phyloP scores from a whole-genome alignment of 1,139 yeast genomes.

The Suhomyces wounanorum region DNA sequence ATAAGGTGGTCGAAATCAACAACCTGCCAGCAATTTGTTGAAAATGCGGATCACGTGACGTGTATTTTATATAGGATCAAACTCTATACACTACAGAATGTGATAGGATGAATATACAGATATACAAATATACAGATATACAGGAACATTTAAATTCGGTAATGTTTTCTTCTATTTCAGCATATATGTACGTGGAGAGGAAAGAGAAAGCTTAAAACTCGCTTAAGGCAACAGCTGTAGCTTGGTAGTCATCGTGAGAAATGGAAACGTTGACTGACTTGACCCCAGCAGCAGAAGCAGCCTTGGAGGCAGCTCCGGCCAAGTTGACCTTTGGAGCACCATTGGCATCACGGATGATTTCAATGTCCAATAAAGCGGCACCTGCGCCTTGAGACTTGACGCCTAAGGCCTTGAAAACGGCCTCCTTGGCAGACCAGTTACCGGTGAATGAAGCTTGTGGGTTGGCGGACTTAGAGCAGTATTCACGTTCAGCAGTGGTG shows the following conservation, averaged over 20 bases:
- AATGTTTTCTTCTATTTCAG: too few species aligned
- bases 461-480: conserved; percentile 71
- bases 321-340: conserved; percentile 85
- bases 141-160: too few species aligned
- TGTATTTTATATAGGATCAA: too few species aligned
- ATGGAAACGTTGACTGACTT: conserved; percentile 79
- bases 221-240: conserved; percentile 95
- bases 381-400: conserved; percentile 93
- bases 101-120: too few species aligned
- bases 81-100: too few species aligned
- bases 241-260: conserved; percentile 95
- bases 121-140: too few species aligned
- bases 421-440: conserved; percentile 99
- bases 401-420: conserved; percentile 93
- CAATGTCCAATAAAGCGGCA: conserved; percentile 88
- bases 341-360: conserved; percentile 69
- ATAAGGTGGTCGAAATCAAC: conserved; percentile 8
- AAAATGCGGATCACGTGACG: conserved; percentile 5
- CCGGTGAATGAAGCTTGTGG: conserved; percentile 95
- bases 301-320: conserved; percentile 71
- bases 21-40: conserved; percentile 7
- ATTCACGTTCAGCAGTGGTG: conserved; percentile 74
- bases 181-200: too few species aligned
- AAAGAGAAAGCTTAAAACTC: conserved; percentile 42
- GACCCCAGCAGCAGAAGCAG: conserved; percentile 73